phyloP scores from a whole-genome alignment of 2,329 filamentous ascomycete genomes.

The Penicillium crustosum region DNA sequence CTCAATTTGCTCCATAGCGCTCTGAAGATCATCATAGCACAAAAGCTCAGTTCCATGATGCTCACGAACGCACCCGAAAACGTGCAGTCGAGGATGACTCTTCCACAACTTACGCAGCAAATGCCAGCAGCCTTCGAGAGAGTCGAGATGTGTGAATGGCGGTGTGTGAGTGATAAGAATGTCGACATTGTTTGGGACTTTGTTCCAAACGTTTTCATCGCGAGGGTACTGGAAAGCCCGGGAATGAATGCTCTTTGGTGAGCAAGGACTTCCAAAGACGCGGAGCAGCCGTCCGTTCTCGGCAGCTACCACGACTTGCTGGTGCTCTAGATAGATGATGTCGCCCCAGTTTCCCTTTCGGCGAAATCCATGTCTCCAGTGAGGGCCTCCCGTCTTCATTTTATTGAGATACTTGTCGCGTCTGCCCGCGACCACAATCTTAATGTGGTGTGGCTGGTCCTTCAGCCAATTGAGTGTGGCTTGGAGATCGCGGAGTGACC shows the following conservation, averaged over 20 bases:
- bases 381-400: background rate
- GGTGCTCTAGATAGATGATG: conserved; percentile 3
- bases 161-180: conserved; percentile 6
- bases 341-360: background rate
- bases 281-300: background rate
- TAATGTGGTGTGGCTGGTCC: background rate
- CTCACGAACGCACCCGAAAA: background rate
- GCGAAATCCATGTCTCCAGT: background rate
- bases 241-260: background rate
- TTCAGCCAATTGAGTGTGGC: background rate
- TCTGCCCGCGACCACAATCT: background rate
- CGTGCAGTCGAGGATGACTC: background rate
- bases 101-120: background rate
- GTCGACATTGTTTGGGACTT: background rate
- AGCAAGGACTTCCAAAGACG: background rate
- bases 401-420: background rate
- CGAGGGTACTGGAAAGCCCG: background rate
- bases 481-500: background rate
- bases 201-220: background rate
- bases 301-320: background rate
- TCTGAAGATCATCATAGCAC: conserved; percentile 1
- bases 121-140: background rate
- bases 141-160: background rate
- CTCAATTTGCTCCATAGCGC: background rate
- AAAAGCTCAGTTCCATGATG: background rate